These are phyloP conservation scores for Gossypium turneri DNA, from an alignment of 345 rosid genomes.

Conservation along the genomic window DNA sequence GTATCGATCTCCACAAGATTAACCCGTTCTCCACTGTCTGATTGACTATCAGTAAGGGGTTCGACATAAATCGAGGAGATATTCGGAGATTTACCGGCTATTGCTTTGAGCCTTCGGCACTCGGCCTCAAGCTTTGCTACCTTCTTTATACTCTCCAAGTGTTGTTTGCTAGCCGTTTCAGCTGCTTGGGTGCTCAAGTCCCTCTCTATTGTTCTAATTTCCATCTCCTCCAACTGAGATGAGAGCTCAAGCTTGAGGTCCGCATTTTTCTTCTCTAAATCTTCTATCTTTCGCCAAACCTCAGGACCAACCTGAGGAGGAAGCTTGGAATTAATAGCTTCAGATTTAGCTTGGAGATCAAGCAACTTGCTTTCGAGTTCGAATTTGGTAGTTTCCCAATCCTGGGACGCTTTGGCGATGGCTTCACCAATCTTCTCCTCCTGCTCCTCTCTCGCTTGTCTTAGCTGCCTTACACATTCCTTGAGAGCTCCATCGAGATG, in stretches of 20 bases:
- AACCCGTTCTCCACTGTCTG: slow-evolving; percentile 63
- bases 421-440: slow-evolving; percentile 59
- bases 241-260: slow-evolving; percentile 57
- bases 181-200: slow-evolving; percentile 84
- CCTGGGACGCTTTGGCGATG: slow-evolving; percentile 37
- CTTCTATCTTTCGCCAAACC: slow-evolving; percentile 41
- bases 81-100: slow-evolving; percentile 36
- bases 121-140: slow-evolving; percentile 92
- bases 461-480: slow-evolving; percentile 90
- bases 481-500: slow-evolving; percentile 91
- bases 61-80: slow-evolving; percentile 53
- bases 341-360: slow-evolving; percentile 38
- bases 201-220: slow-evolving; percentile 70
- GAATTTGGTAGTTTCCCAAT: slow-evolving; percentile 51
- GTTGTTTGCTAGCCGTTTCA: slow-evolving; percentile 87
- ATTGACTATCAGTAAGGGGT: slow-evolving; percentile 57
- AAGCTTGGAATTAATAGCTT: slow-evolving; percentile 28
- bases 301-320: slow-evolving; percentile 27
- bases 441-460: slow-evolving; percentile 79
- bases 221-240: slow-evolving; percentile 63
- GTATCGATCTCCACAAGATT: slow-evolving; percentile 36
- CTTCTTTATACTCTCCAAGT: slow-evolving; percentile 80
- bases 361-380: slow-evolving; percentile 50
- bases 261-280: slow-evolving; percentile 55
- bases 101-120: slow-evolving; percentile 59